Evolutionary conservation across 1,284 basidiomycete species (phyloP).

Genomic region (Apiotrichum montevideense): DNA sequence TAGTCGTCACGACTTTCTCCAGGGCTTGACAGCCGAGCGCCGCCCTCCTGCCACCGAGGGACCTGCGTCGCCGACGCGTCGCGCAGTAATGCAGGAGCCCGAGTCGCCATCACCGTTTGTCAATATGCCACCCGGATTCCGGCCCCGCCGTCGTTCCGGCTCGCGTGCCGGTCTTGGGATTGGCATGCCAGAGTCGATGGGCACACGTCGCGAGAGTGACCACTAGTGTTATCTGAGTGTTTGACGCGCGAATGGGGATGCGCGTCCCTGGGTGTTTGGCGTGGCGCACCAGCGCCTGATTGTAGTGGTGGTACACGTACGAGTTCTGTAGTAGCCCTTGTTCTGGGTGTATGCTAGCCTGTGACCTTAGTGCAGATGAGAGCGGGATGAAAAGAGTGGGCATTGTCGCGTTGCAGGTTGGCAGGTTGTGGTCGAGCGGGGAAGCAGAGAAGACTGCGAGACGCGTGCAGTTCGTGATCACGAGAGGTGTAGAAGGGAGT

Average conservation of each 20-base stretch:
- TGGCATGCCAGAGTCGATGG: slow-evolving; percentile 5
- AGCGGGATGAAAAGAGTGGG: too few relatives aligned
- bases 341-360: background rate
- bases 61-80: slow-evolving; percentile 19
- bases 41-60: slow-evolving; percentile 4
- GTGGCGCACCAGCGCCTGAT: too few relatives aligned
- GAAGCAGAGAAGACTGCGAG: too few relatives aligned
- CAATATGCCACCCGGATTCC: too few relatives aligned
- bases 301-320: too few relatives aligned
- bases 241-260: too few relatives aligned
- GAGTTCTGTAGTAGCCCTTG: background rate
- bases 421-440: too few relatives aligned
- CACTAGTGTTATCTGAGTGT: background rate
- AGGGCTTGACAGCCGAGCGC: slow-evolving; percentile 12
- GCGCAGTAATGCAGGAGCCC: slow-evolving; percentile 22
- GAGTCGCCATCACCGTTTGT: slow-evolving; percentile 29
- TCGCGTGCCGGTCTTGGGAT: slow-evolving; percentile 23
- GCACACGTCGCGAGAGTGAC: too few relatives aligned
- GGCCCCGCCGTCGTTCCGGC: slow-evolving; percentile 14
- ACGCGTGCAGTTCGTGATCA: too few relatives aligned
- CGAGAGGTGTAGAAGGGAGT: too few relatives aligned
- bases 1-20: slow-evolving; percentile 35
- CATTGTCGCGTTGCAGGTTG: too few relatives aligned
- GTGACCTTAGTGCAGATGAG: background rate
- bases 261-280: too few relatives aligned